These are phyloP conservation scores for Medicago ruthenica DNA, from an alignment of 306 rosid genomes.

Conservation along the genomic window DNA sequence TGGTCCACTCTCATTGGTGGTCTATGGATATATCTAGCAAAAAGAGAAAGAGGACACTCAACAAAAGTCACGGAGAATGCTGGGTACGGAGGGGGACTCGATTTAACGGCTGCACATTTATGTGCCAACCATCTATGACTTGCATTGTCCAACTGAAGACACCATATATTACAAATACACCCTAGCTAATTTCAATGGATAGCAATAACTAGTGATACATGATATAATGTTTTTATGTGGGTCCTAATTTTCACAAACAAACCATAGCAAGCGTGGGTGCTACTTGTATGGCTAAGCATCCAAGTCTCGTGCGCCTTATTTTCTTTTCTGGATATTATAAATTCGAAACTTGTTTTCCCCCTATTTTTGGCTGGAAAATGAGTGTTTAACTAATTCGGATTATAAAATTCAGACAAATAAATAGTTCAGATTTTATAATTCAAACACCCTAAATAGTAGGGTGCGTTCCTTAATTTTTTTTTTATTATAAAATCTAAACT, in stretches of 20 bases:
- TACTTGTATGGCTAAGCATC: constrained; percentile 33
- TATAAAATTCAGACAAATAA: too few species aligned
- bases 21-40: neutral
- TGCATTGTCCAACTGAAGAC: constrained; percentile 36
- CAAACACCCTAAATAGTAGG: too few species aligned
- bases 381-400: too few species aligned
- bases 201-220: constrained; percentile 39
- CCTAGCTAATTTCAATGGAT: constrained; percentile 35
- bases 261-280: constrained; percentile 41
- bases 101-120: constrained; percentile 55
- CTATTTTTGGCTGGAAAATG: too few species aligned
- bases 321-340: neutral
- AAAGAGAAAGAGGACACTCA: neutral
- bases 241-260: constrained; percentile 43
- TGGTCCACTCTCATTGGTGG: neutral
- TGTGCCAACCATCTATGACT: constrained; percentile 39
- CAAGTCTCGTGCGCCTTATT: constrained; percentile 43
- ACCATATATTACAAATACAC: constrained; percentile 9
- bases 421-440: too few species aligned
- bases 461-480: too few species aligned
- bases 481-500: too few species aligned
- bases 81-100: constrained; percentile 67
- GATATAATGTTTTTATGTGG: constrained; percentile 44
- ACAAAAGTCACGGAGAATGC: constrained; percentile 47
- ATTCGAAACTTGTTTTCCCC: too few species aligned